Evolutionary conservation across 805 yeast species (phyloP).

Genomic region (Nakazawaea peltata): DNA sequence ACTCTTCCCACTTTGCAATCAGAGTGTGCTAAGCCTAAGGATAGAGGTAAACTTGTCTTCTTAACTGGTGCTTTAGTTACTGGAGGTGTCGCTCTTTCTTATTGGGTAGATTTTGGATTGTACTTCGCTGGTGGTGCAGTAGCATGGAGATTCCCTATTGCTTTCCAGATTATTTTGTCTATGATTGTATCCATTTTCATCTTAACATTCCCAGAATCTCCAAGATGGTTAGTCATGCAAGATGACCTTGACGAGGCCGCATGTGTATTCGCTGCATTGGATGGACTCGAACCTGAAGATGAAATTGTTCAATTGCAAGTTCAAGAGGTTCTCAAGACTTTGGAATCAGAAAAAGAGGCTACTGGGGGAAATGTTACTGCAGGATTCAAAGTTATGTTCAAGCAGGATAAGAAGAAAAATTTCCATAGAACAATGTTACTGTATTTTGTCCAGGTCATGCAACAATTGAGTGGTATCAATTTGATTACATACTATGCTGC

Average conservation of each 20-base stretch:
- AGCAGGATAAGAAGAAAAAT: constrained; percentile 34
- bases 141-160: constrained; percentile 38
- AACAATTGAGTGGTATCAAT: constrained; percentile 48
- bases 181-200: constrained; percentile 19
- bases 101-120: constrained; percentile 35
- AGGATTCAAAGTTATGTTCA: constrained; percentile 21
- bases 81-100: constrained; percentile 35
- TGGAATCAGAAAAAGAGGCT: constrained; percentile 13
- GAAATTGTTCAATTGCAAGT: constrained; percentile 12
- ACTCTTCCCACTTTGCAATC: constrained; percentile 40
- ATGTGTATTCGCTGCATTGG: constrained; percentile 28
- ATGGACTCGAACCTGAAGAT: constrained; percentile 19
- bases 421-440: constrained; percentile 42
- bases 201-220: constrained; percentile 36
- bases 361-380: constrained; percentile 16
- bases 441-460: constrained; percentile 35
- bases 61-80: constrained; percentile 30
- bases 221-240: constrained; percentile 45
- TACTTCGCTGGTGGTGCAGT: constrained; percentile 27
- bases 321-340: constrained; percentile 14
- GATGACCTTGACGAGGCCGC: constrained; percentile 33
- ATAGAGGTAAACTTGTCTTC: constrained; percentile 29
- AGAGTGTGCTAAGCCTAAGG: constrained; percentile 30
- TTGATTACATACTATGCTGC: constrained; percentile 53
- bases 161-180: constrained; percentile 34